phyloP scores from a whole-genome alignment of 208 protist species.

The Polymyxa betae region DNA sequence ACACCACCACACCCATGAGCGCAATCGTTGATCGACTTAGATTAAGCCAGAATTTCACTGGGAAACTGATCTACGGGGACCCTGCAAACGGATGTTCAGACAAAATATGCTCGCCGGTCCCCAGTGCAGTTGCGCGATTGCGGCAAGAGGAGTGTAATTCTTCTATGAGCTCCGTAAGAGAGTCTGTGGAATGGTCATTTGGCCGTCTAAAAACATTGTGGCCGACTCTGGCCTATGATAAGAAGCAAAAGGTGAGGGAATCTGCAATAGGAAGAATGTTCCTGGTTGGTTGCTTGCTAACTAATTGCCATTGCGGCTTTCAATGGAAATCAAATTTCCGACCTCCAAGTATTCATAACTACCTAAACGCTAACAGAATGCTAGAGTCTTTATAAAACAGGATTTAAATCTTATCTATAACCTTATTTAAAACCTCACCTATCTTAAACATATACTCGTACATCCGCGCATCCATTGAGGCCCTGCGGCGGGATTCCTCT shows the following conservation, averaged over 20 bases:
- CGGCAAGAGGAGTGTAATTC: neutral
- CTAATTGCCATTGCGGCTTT: neutral
- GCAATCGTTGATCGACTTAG: neutral
- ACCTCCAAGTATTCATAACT: too few relatives aligned
- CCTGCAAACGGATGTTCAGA: neutral
- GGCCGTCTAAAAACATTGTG: slow-evolving; percentile 40
- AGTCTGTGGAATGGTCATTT: slow-evolving; percentile 20
- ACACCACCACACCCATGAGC: neutral
- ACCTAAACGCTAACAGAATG: too few relatives aligned
- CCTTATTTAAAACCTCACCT: too few relatives aligned
- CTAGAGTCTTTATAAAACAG: too few relatives aligned
- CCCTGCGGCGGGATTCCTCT: too few relatives aligned
- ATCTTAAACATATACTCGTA: too few relatives aligned
- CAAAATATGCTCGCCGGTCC: neutral
- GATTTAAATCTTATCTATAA: too few relatives aligned
- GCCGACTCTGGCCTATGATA: neutral
- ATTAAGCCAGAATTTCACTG: neutral
- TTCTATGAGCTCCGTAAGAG: slow-evolving; percentile 17
- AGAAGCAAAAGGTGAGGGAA: slow-evolving; percentile 18
- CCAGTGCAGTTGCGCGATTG: neutral
- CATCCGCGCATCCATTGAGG: too few relatives aligned
- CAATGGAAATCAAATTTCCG: too few relatives aligned
- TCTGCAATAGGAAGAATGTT: neutral
- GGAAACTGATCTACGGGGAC: neutral
- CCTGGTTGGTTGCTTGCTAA: slow-evolving; percentile 20